These are phyloP conservation scores for Diddensiella caesifluorescens DNA, from an alignment of 805 yeast genomes.

Conservation along the genomic window DNA sequence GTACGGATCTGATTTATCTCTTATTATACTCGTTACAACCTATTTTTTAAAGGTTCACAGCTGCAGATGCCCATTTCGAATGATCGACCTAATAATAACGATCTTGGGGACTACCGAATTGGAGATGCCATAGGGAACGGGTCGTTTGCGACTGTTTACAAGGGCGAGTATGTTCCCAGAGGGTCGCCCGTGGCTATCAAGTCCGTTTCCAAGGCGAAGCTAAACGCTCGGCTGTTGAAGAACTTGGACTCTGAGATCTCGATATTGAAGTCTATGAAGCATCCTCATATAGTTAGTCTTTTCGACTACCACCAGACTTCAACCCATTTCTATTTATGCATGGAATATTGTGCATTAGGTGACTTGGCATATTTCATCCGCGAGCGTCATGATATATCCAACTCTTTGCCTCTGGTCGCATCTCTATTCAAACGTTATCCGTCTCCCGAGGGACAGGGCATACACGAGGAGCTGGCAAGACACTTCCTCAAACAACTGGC, in stretches of 20 bases:
- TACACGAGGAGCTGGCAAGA: conserved; percentile 69
- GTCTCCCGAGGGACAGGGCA: conserved; percentile 68
- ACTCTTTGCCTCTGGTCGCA: conserved; percentile 72
- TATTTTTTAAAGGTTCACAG: no score
- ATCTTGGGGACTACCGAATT: conserved; percentile 39
- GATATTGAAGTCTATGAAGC: conserved; percentile 79
- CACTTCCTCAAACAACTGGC: conserved; percentile 86
- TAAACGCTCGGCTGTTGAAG: conserved; percentile 81
- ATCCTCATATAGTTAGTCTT: conserved; percentile 87
- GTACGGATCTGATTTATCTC: no score
- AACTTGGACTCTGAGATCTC: conserved; percentile 90
- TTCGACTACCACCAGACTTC: conserved; percentile 75
- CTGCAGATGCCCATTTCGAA: conserved; percentile 1
- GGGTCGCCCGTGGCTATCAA: conserved; percentile 76
- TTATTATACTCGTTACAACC: no score
- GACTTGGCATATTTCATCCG: conserved; percentile 85
- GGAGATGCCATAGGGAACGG: conserved; percentile 92
- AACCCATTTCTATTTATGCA: conserved; percentile 76
- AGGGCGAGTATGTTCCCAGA: conserved; percentile 52
- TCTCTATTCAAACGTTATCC: conserved; percentile 79
- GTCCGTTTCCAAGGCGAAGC: conserved; percentile 74
- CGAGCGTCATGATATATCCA: conserved; percentile 62
- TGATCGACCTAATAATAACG: conserved; percentile 7
- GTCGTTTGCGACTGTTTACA: conserved; percentile 91
- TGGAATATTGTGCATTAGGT: conserved; percentile 96